phyloP scores from a whole-genome alignment of 352 stramenopile genomes.

The Elongisporangium anandrum region DNA sequence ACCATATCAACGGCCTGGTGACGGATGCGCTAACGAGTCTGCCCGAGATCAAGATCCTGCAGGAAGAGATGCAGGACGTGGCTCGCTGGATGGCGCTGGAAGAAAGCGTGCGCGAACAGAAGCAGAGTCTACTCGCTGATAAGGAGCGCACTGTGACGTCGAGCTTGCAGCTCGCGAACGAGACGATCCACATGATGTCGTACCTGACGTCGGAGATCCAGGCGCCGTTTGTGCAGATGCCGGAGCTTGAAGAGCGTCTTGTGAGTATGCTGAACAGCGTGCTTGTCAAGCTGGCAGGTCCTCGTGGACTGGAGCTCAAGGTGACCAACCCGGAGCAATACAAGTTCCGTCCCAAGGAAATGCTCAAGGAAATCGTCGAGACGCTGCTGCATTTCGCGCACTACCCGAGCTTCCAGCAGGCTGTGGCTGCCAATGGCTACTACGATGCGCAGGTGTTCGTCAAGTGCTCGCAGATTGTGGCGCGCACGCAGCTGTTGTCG shows the following conservation, averaged over 20 bases:
- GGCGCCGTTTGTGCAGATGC: slow-evolving; percentile 90
- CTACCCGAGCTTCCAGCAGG: slow-evolving; percentile 87
- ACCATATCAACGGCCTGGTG: slow-evolving; percentile 98
- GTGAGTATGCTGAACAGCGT: slow-evolving; percentile 97
- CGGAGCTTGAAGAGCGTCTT: slow-evolving; percentile 92
- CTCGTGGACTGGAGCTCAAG: slow-evolving; percentile 93
- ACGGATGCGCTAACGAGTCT: slow-evolving; percentile 95
- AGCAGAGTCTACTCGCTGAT: slow-evolving; percentile 80
- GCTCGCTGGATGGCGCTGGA: slow-evolving; percentile 75
- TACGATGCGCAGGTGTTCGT: slow-evolving; percentile 73
- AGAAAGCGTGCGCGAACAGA: slow-evolving; percentile 89
- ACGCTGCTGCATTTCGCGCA: slow-evolving; percentile 94
- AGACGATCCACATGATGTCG: slow-evolving; percentile 98
- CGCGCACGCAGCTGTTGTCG: slow-evolving; percentile 60
- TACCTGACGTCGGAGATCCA: slow-evolving; percentile 95
- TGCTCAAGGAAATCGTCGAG: slow-evolving; percentile 95
- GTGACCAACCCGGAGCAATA: slow-evolving; percentile 97
- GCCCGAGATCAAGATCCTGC: slow-evolving; percentile 92
- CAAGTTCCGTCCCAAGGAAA: slow-evolving; percentile 97
- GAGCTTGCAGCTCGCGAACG: slow-evolving; percentile 94
- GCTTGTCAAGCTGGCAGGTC: slow-evolving; percentile 92
- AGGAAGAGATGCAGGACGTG: slow-evolving; percentile 89
- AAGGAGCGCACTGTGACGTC: slow-evolving; percentile 92
- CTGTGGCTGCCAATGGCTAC: slow-evolving; percentile 89
- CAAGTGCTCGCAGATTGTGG: slow-evolving; percentile 67